phyloP scores from a whole-genome alignment of 306 rosid genomes.

The Cicer yamashitae region DNA sequence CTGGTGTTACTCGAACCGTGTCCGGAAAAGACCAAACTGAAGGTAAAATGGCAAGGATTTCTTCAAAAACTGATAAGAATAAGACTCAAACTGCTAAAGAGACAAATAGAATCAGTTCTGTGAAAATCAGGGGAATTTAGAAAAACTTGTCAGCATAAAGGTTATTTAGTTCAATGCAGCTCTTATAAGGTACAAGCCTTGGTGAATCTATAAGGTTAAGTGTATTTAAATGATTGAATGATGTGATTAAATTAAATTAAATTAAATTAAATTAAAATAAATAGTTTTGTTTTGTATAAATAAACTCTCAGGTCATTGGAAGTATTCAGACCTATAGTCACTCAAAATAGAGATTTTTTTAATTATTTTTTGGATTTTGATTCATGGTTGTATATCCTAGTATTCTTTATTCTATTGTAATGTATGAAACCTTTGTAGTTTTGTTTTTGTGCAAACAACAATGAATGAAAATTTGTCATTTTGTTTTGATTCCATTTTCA shows the following conservation, averaged over 20 bases:
- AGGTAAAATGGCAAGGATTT: constrained; percentile 47
- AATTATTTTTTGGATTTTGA: constrained; percentile 22
- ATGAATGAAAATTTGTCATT: neutral
- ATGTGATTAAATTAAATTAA: constrained; percentile 26
- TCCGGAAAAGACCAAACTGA: constrained; percentile 44
- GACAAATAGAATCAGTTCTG: constrained; percentile 49
- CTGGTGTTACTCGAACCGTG: constrained; percentile 42
- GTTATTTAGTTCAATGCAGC: constrained; percentile 22
- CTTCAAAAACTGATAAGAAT: constrained; percentile 51
- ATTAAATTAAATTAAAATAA: constrained; percentile 40
- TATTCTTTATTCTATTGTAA: constrained; percentile 39
- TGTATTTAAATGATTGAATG: constrained; percentile 39
- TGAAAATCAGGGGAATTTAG: constrained; percentile 53
- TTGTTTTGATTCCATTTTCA: neutral
- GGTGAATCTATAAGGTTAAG: constrained; percentile 31
- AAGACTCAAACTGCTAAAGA: constrained; percentile 51
- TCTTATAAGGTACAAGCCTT: neutral
- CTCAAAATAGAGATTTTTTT: constrained; percentile 35
- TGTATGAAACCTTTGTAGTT: constrained; percentile 35
- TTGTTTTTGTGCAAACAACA: constrained; percentile 10
- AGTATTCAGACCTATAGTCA: constrained; percentile 18
- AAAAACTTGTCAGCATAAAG: constrained; percentile 31
- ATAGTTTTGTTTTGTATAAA: constrained; percentile 33
- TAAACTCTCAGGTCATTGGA: constrained; percentile 34
- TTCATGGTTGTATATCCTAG: constrained; percentile 38